These are phyloP conservation scores for Blastobotrys americana DNA, from an alignment of 805 yeast species.

Conservation along the genomic window DNA sequence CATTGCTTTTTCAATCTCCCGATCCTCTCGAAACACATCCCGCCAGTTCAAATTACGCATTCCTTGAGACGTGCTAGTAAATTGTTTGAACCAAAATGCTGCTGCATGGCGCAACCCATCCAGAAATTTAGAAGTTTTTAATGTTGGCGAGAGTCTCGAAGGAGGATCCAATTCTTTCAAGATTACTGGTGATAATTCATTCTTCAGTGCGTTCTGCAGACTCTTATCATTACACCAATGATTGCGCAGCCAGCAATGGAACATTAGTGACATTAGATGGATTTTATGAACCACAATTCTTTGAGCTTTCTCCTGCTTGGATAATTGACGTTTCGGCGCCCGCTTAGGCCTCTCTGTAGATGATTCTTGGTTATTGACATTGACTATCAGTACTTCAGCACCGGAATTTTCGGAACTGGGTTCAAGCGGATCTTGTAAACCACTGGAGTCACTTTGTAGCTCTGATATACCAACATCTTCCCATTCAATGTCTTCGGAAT, in stretches of 20 bases:
- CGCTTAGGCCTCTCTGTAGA: background rate
- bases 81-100: slow-evolving; percentile 52
- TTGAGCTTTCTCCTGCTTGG: slow-evolving; percentile 46
- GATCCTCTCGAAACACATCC: slow-evolving; percentile 31
- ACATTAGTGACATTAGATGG: slow-evolving; percentile 50
- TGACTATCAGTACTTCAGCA: slow-evolving; percentile 1
- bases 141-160: slow-evolving; percentile 37
- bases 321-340: background rate
- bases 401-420: background rate
- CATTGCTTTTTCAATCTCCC: slow-evolving; percentile 21
- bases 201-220: slow-evolving; percentile 37
- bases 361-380: background rate
- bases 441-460: background rate
- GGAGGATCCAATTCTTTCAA: slow-evolving; percentile 44
- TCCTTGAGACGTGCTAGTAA: slow-evolving; percentile 33
- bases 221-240: slow-evolving; percentile 56
- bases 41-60: slow-evolving; percentile 43
- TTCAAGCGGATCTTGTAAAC: background rate
- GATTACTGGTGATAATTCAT: slow-evolving; percentile 42
- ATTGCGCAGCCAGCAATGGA: slow-evolving; percentile 65
- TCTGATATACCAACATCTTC: slow-evolving; percentile 34
- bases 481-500: slow-evolving; percentile 22
- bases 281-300: slow-evolving; percentile 54
- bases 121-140: slow-evolving; percentile 58
- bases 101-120: slow-evolving; percentile 69